These are phyloP conservation scores for Stagonosporopsis cucurbitacearum DNA, from an alignment of 2,329 filamentous ascomycete genomes.

Conservation along the genomic window DNA sequence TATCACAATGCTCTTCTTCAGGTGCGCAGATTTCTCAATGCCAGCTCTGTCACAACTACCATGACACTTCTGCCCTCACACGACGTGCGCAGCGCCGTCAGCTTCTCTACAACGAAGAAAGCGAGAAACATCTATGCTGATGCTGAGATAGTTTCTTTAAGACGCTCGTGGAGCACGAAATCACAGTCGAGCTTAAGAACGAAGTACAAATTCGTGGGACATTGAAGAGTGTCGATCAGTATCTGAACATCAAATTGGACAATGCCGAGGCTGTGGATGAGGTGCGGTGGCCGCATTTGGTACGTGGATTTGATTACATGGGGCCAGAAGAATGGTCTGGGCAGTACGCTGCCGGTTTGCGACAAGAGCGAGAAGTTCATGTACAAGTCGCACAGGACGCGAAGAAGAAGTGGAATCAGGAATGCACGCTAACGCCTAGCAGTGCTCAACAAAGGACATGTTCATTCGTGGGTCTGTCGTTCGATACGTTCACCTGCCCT, in stretches of 20 bases:
- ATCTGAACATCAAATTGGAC: constrained; percentile 98
- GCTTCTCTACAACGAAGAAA: neutral
- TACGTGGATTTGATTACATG: constrained; percentile 51
- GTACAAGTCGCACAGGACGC: neutral
- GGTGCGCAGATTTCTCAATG: constrained; percentile 42
- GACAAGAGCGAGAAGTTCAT: neutral
- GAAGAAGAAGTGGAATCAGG: neutral
- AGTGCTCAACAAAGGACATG: constrained; percentile 89
- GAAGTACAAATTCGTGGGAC: constrained; percentile 96
- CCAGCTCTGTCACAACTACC: neutral
- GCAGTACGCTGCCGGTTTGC: neutral
- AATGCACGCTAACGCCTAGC: constrained; percentile 16
- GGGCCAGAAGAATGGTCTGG: no score
- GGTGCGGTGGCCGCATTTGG: constrained; percentile 91
- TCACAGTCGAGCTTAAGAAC: constrained; percentile 99
- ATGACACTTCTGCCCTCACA: neutral
- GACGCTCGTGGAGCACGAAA: constrained; percentile 94
- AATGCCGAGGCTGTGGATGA: constrained; percentile 93
- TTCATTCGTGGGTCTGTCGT: constrained; percentile 95
- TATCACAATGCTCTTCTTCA: constrained; percentile 60
- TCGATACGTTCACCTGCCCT: constrained; percentile 87
- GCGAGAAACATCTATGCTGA: constrained; percentile 1
- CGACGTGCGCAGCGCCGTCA: neutral
- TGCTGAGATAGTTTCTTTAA: constrained; percentile 78
- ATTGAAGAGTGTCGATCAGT: constrained; percentile 97